A percentile compares a stretch with the other conserved stretches of the same genome.
These are phyloP conservation scores for Leishmania major DNA, from an alignment of 208 protist genomes.

Conservation along the genomic window DNA sequence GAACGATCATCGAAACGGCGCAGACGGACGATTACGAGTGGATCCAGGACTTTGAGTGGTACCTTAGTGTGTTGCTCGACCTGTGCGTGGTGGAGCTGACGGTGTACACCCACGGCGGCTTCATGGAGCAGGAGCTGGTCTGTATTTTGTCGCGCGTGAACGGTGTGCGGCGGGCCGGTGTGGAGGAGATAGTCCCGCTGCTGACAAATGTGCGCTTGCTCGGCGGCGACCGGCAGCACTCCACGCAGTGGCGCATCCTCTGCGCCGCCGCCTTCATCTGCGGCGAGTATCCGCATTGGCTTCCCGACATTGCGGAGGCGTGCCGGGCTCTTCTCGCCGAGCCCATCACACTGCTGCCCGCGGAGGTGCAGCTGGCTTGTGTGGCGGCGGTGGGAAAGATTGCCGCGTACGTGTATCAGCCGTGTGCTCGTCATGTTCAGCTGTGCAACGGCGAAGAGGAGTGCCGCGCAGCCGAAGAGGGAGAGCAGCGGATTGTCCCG, in stretches of 20 bases:
- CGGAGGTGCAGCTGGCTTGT: constrained; percentile 84
- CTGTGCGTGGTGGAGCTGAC: constrained; percentile 77
- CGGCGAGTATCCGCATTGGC: constrained; percentile 93
- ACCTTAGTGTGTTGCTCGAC: constrained; percentile 93
- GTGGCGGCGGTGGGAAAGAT: constrained; percentile 93
- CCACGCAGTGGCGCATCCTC: constrained; percentile 81
- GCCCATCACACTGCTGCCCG: constrained; percentile 59
- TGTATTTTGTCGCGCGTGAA: constrained; percentile 95
- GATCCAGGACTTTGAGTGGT: constrained; percentile 98
- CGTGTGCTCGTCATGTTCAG: constrained; percentile 52
- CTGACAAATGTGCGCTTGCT: constrained; percentile 55
- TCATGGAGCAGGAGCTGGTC: constrained; percentile 93
- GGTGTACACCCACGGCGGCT: constrained; percentile 70
- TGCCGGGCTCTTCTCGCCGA: constrained; percentile 54
- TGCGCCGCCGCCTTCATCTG: constrained; percentile 93
- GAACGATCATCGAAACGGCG: constrained; percentile 80
- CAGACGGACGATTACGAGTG: constrained; percentile 86
- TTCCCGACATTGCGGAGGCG: constrained; percentile 53
- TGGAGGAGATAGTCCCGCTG: constrained; percentile 63
- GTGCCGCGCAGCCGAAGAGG: constrained; percentile 20
- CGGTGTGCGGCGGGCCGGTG: constrained; percentile 78
- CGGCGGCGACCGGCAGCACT: constrained; percentile 43
- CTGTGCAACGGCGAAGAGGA: constrained; percentile 68
- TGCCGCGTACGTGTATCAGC: constrained; percentile 58
- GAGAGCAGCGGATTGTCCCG: neutral